Conservation (phyloP, 1,284 basidiomycete species). For the Apiotrichum domesticum region DNA sequence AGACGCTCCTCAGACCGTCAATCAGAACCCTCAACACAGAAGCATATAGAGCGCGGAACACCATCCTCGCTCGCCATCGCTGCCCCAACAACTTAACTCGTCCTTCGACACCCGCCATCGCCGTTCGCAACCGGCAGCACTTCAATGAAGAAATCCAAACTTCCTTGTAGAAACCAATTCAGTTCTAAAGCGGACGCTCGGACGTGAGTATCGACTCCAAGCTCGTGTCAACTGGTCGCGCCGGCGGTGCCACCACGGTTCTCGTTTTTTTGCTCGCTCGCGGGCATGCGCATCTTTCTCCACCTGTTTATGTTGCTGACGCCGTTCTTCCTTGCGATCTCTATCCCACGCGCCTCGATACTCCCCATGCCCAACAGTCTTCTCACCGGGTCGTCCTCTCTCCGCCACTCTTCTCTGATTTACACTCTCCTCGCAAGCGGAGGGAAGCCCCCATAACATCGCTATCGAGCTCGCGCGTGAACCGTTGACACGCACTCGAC, state of each 20-base stretch:
- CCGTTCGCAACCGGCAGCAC: constrained; percentile 2
- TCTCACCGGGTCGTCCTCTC: constrained; percentile 33
- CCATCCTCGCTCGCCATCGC: too few species aligned
- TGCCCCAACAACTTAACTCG: too few species aligned
- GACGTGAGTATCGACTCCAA: constrained; percentile 23
- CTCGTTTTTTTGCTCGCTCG: neutral
- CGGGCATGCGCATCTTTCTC: neutral
- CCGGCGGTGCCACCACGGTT: neutral
- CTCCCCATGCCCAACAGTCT: constrained; percentile 22
- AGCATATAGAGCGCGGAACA: too few species aligned
- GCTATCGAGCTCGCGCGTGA: constrained; percentile 12
- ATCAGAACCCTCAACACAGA: too few species aligned
- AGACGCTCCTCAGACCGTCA: too few species aligned
- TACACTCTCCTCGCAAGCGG: constrained; percentile 40
- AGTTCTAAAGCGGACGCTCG: constrained; percentile 26
- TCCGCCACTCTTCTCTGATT: constrained; percentile 40
- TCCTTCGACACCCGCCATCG: neutral
- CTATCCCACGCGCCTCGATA: neutral
- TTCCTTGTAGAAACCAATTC: constrained; percentile 42
- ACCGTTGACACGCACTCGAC: neutral
- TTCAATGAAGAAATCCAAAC: constrained; percentile 39
- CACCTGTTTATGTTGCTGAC: neutral
- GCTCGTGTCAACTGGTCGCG: neutral
- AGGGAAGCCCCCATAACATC: constrained; percentile 45
- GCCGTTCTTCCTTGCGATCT: neutral